Evolutionary conservation across 2,329 filamentous ascomycete genomes (phyloP).

Genomic region (Coleophoma crateriformis): DNA sequence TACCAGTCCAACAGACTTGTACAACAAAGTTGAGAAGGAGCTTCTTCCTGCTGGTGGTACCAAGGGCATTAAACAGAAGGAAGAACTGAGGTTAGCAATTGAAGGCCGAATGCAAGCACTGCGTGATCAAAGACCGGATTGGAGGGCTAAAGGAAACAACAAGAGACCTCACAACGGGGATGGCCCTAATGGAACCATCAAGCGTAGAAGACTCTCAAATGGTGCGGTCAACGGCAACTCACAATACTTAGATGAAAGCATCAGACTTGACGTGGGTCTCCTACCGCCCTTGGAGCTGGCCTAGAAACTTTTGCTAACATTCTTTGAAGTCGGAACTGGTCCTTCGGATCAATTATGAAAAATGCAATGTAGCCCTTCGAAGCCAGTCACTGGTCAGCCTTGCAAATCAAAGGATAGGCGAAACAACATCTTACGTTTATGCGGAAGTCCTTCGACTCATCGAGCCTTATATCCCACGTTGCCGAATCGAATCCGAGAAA

Average conservation of each 20-base stretch:
- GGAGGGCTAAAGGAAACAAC: conserved; percentile 41
- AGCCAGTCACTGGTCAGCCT: conserved; percentile 73
- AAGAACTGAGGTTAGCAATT: conserved; percentile 53
- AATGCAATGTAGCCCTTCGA: conserved; percentile 75
- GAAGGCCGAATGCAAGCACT: conserved; percentile 46
- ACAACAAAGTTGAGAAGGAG: conserved; percentile 56
- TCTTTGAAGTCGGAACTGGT: conserved; percentile 58
- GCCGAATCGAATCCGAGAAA: conserved; percentile 53
- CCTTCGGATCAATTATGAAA: conserved; percentile 78
- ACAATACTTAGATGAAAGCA: conserved; percentile 33
- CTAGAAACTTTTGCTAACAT: conserved; percentile 19
- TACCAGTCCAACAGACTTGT: conserved; percentile 54
- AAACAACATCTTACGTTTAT: conserved; percentile 74
- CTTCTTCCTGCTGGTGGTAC: conserved; percentile 48
- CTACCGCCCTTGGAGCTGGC: conserved; percentile 4
- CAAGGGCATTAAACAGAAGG: conserved; percentile 61
- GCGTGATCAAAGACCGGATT: conserved; percentile 33
- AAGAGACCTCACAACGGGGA: conserved; percentile 37
- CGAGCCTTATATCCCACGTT: conserved; percentile 63
- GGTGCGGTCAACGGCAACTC: conserved; percentile 34
- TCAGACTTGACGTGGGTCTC: conserved; percentile 44
- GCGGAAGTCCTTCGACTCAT: conserved; percentile 64
- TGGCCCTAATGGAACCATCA: conserved; percentile 26
- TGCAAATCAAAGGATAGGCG: conserved; percentile 64
- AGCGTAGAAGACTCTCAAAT: conserved; percentile 50